These are phyloP conservation scores for Verticillium alfalfae DNA, from an alignment of 2,329 filamentous ascomycete species.

Conservation along the genomic window DNA sequence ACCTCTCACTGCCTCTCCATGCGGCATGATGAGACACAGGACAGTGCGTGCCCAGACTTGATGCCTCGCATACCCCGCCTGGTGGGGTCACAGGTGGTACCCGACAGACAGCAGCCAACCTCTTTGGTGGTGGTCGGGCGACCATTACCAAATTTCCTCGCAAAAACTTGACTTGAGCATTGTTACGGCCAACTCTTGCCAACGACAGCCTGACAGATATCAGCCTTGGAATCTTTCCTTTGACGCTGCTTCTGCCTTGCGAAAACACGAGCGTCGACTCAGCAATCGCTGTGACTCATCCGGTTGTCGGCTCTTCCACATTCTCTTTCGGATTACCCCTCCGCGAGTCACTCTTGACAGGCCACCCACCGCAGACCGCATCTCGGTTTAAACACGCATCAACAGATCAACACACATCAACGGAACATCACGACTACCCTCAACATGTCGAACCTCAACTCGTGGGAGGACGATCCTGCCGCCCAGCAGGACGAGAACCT, in stretches of 20 bases:
- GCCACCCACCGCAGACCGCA: not conserved
- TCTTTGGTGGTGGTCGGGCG: slow-evolving; percentile 1
- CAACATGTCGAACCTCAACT: slow-evolving; percentile 84
- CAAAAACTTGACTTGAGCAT: not conserved
- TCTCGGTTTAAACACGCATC: not conserved
- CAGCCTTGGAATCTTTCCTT: not conserved
- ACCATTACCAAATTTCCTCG: not conserved
- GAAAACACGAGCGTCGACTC: not conserved
- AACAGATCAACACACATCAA: not conserved
- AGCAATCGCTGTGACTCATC: not conserved
- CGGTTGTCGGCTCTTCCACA: not conserved
- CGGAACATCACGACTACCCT: slow-evolving; percentile 1
- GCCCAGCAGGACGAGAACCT: slow-evolving; percentile 76
- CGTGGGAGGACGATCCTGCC: slow-evolving; percentile 85
- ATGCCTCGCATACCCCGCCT: not conserved
- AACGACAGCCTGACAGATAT: not conserved
- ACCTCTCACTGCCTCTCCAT: not conserved
- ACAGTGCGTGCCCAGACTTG: not conserved
- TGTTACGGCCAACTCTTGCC: not conserved
- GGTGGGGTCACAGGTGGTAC: not conserved
- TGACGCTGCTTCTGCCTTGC: not conserved
- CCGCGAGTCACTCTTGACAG: not conserved
- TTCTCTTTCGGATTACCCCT: not conserved
- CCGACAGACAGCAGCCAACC: slow-evolving; percentile 1
- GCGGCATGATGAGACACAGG: not conserved